A percentile compares a stretch with the other conserved stretches of the same genome.
Conservation (phyloP, 2,329 filamentous ascomycete genomes). For the Aspergillus quadrilineatus region DNA sequence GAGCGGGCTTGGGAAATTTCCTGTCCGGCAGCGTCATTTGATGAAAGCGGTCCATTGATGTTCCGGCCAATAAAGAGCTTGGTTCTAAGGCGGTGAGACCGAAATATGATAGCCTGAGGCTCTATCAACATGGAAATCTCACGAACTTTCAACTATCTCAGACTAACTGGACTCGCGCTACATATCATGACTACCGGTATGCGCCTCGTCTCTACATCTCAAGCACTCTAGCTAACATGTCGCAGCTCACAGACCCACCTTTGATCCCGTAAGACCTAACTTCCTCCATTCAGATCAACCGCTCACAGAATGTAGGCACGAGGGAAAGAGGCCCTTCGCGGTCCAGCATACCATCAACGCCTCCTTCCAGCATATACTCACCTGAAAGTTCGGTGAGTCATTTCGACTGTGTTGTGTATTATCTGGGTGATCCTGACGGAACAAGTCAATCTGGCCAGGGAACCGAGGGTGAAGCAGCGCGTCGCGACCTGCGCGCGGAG, state of each 20-base stretch:
- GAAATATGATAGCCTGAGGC: constrained; percentile 17
- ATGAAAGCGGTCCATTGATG: constrained; percentile 10
- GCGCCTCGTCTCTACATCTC: background rate
- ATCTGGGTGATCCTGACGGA: constrained; percentile 19
- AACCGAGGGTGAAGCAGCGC: constrained; percentile 67
- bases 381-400: constrained; percentile 74
- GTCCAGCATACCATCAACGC: constrained; percentile 92
- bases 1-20: constrained; percentile 20
- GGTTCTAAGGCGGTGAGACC: constrained; percentile 8
- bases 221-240: constrained; percentile 21
- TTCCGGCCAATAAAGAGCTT: constrained; percentile 13
- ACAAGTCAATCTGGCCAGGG: constrained; percentile 80
- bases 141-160: constrained; percentile 1
- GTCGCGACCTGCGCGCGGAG: constrained; percentile 83
- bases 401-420: background rate
- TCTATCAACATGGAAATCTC: background rate
- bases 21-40: constrained; percentile 22
- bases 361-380: constrained; percentile 90
- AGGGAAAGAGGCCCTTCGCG: constrained; percentile 91
- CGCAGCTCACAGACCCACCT: constrained; percentile 78
- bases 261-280: constrained; percentile 71
- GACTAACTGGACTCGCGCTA: constrained; percentile 1
- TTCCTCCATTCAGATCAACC: constrained; percentile 25
- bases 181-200: constrained; percentile 45
- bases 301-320: constrained; percentile 60